Percentiles rank a stretch among this genome's conserved stretches.
These are phyloP conservation scores for Ilex asprella DNA, from an alignment of 257 asterid species.

Conservation along the genomic window DNA sequence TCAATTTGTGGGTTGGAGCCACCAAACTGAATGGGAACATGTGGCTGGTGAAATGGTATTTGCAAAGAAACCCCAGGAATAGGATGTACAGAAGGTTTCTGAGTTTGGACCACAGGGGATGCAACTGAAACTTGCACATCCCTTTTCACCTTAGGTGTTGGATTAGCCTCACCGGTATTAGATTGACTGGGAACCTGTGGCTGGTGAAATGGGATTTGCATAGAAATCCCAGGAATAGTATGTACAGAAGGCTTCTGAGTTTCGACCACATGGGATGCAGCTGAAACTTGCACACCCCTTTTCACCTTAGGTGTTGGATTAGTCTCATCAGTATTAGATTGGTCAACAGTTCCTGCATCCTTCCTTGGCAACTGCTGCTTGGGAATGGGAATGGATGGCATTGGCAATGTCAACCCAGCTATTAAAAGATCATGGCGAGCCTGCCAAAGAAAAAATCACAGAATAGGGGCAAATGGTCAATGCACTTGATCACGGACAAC, in stretches of 20 bases:
- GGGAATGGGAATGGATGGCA: constrained; percentile 53
- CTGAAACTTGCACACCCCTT: constrained; percentile 53
- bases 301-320: constrained; percentile 35
- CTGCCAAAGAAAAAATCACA: constrained; percentile 25
- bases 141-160: constrained; percentile 46
- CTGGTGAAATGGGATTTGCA: constrained; percentile 62
- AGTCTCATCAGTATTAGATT: constrained; percentile 19
- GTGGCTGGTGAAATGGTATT: constrained; percentile 54
- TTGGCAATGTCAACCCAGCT: constrained; percentile 40
- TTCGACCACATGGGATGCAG: constrained; percentile 42
- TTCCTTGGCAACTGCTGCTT: constrained; percentile 60
- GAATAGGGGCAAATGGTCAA: no score
- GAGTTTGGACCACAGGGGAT: constrained; percentile 44
- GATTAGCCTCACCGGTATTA: not conserved
- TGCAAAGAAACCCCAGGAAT: constrained; percentile 55
- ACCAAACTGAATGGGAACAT: constrained; percentile 45
- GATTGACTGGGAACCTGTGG: constrained; percentile 41
- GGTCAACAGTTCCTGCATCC: constrained; percentile 42
- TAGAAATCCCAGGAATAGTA: constrained; percentile 44
- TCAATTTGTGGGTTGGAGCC: constrained; percentile 81
- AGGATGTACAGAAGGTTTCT: constrained; percentile 52
- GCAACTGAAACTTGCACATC: constrained; percentile 48
- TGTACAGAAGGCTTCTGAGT: constrained; percentile 54
- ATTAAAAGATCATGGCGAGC: constrained; percentile 44
- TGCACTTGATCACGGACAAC: no score